These are phyloP conservation scores for Colletotrichum musae DNA, from an alignment of 2,329 filamentous ascomycete species.

Conservation along the genomic window DNA sequence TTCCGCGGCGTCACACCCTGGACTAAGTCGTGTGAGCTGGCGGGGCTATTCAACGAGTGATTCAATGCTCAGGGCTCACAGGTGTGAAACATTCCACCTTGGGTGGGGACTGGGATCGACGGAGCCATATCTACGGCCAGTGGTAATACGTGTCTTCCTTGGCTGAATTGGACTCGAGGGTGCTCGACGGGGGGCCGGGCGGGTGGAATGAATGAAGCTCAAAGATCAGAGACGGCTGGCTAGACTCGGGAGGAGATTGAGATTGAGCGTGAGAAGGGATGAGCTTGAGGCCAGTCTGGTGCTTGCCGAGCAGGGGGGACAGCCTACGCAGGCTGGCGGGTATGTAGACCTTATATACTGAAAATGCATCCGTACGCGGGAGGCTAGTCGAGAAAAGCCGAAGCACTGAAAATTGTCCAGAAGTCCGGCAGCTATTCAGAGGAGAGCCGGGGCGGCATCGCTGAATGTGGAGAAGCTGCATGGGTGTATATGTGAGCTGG, in stretches of 20 bases:
- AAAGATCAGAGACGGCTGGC: not conserved
- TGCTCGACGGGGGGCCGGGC: not conserved
- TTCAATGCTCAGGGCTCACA: constrained; percentile 29
- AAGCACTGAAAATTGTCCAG: not conserved
- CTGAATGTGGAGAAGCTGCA: constrained; percentile 32
- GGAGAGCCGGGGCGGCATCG: constrained; percentile 20
- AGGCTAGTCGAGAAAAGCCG: constrained; percentile 20
- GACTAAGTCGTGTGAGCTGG: constrained; percentile 30
- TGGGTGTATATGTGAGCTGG: constrained; percentile 23
- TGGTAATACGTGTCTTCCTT: not conserved
- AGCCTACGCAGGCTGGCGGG: not conserved
- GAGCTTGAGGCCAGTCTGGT: not conserved
- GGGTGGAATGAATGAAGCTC: constrained; percentile 5
- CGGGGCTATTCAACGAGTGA: not conserved
- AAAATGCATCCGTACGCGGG: constrained; percentile 1
- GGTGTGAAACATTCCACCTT: constrained; percentile 43
- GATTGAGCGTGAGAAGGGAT: not conserved
- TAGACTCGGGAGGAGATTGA: not conserved
- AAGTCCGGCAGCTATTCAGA: constrained; percentile 31
- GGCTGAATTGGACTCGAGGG: not conserved
- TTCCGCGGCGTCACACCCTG: constrained; percentile 43
- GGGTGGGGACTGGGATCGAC: constrained; percentile 38
- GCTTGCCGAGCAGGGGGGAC: not conserved
- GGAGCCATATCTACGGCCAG: constrained; percentile 37
- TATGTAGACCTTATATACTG: constrained; percentile 28